A percentile compares a stretch with the other conserved stretches of the same genome.
Conservation (phyloP, 305 asterid genomes). For the Salvia sclarea region DNA sequence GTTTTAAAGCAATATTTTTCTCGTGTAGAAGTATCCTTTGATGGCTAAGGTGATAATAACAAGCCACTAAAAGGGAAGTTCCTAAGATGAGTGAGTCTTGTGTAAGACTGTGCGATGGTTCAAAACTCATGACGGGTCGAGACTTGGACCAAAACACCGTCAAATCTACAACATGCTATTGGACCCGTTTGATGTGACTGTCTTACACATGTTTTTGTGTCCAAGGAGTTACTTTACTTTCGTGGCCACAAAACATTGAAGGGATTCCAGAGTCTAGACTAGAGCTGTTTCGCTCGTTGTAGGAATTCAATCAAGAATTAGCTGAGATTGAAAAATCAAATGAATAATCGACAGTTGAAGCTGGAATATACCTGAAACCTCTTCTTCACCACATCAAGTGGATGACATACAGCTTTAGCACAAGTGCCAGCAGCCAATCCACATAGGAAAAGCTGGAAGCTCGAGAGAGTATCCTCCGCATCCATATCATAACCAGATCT, state of each 20-base stretch:
- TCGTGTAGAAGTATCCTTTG: no score
- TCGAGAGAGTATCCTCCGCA: conserved; percentile 48
- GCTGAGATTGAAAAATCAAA: background rate
- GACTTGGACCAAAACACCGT: background rate
- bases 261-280: background rate
- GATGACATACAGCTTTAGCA: conserved; percentile 92
- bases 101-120: background rate
- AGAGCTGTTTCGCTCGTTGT: background rate
- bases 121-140: background rate
- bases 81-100: background rate
- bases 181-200: no score
- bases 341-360: background rate
- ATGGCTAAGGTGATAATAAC: background rate
- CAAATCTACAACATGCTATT: background rate
- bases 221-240: background rate
- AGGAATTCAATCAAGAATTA: background rate
- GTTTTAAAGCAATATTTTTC: no score
- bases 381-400: conserved; percentile 94
- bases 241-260: background rate
- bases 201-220: background rate
- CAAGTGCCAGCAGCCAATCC: conserved; percentile 88
- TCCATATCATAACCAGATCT: conserved; percentile 40
- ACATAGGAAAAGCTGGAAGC: conserved; percentile 78
- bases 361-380: conserved; percentile 73
- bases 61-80: background rate